Evolutionary conservation across 2,329 filamentous ascomycete genomes (phyloP).

Genomic region (Clarireedia monteithiana): DNA sequence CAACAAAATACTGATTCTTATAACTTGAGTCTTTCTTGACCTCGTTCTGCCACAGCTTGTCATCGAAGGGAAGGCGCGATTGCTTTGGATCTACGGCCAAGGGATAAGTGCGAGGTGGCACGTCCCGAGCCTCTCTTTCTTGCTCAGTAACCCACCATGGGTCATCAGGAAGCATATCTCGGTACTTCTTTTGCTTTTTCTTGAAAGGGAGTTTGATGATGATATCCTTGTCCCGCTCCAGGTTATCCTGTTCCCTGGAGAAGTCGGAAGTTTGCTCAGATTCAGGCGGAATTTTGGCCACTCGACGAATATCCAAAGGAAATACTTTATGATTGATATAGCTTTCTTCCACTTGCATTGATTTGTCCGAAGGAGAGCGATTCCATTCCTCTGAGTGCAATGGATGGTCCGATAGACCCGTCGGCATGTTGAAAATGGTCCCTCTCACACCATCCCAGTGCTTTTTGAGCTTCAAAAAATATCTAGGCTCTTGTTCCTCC

Average conservation of each 20-base stretch:
- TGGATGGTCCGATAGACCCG: neutral
- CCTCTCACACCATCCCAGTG: slow-evolving; percentile 24
- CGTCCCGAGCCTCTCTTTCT: slow-evolving; percentile 15
- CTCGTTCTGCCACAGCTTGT: slow-evolving; percentile 19
- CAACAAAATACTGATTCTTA: slow-evolving; percentile 21
- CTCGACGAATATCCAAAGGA: slow-evolving; percentile 25
- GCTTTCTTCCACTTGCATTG: neutral
- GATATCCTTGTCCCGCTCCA: neutral
- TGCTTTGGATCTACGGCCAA: slow-evolving; percentile 1
- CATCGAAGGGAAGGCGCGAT: slow-evolving; percentile 13
- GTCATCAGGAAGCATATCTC: slow-evolving; percentile 14
- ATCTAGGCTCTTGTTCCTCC: neutral
- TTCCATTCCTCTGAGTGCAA: neutral
- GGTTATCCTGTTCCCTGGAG: neutral
- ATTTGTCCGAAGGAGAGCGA: neutral
- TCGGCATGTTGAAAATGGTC: slow-evolving; percentile 25
- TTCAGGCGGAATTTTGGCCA: neutral
- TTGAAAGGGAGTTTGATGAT: slow-evolving; percentile 1
- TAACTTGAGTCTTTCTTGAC: slow-evolving; percentile 13
- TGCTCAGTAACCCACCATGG: slow-evolving; percentile 21
- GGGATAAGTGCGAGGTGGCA: slow-evolving; percentile 18
- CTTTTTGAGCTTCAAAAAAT: slow-evolving; percentile 12
- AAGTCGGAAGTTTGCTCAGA: neutral
- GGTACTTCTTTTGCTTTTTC: neutral
- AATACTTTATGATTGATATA: slow-evolving; percentile 14